Conservation (phyloP, 2,329 filamentous ascomycete species). For the Talaromyces amestolkiae region DNA sequence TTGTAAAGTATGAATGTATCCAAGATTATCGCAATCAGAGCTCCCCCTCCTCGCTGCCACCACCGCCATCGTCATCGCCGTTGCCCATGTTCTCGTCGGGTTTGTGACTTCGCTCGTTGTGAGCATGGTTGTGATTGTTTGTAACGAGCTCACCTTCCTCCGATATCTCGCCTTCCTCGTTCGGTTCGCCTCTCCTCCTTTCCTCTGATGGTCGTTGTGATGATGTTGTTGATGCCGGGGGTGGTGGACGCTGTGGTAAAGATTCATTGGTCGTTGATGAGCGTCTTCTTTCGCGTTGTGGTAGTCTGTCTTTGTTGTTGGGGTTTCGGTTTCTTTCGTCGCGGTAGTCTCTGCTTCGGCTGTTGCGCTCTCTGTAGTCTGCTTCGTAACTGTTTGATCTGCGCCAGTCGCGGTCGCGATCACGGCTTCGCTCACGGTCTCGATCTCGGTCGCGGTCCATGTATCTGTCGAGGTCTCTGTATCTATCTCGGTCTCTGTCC, state of each 20-base stretch:
- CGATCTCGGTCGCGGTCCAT: constrained; percentile 13
- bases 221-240: neutral
- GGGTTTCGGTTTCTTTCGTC: constrained; percentile 18
- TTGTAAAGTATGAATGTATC: neutral
- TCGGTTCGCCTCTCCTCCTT: constrained; percentile 13
- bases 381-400: constrained; percentile 12
- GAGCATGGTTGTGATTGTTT: neutral
- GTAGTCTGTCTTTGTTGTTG: neutral
- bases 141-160: constrained; percentile 16
- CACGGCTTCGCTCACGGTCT: neutral
- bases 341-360: constrained; percentile 9
- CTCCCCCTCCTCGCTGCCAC: constrained; percentile 46
- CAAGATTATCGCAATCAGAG: constrained; percentile 20
- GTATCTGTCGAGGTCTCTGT: constrained; percentile 16
- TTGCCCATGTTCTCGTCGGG: neutral
- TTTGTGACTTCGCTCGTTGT: neutral
- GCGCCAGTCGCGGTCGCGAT: constrained; percentile 10
- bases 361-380: constrained; percentile 12
- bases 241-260: neutral
- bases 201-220: neutral
- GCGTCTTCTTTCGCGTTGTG: constrained; percentile 3
- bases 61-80: constrained; percentile 31
- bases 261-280: constrained; percentile 6
- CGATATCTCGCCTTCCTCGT: constrained; percentile 20
- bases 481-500: constrained; percentile 17